phyloP scores from a whole-genome alignment of 345 rosid species.

The Viola odorata region DNA sequence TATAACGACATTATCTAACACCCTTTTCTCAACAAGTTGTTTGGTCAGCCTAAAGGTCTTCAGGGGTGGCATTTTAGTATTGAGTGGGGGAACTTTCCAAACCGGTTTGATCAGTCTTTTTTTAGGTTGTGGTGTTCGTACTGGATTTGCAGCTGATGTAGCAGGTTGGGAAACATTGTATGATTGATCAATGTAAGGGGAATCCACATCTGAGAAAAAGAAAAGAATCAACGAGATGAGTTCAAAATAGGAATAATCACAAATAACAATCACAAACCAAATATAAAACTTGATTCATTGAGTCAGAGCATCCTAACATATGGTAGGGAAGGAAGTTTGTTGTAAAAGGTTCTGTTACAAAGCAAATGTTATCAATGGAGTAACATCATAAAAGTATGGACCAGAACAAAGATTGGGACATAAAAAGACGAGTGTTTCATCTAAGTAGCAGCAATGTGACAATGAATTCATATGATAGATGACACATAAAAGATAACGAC shows the following conservation, averaged over 20 bases:
- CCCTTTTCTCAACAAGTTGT: conserved; percentile 63
- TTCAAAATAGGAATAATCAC: neutral
- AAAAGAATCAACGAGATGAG: conserved; percentile 8
- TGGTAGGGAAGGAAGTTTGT: too few relatives aligned
- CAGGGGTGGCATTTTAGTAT: conserved; percentile 74
- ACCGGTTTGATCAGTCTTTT: conserved; percentile 36
- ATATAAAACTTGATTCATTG: too few relatives aligned
- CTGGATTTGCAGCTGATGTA: conserved; percentile 17
- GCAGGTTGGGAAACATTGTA: conserved; percentile 34
- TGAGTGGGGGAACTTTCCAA: conserved; percentile 65
- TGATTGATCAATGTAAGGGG: conserved; percentile 21
- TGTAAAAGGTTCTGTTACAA: too few relatives aligned
- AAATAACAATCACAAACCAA: neutral
- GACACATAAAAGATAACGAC: too few relatives aligned
- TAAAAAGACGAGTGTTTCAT: too few relatives aligned
- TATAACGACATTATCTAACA: conserved; percentile 59
- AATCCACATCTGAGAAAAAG: conserved; percentile 32
- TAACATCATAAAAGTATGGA: too few relatives aligned
- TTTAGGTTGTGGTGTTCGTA: conserved; percentile 24
- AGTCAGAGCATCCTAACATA: too few relatives aligned
- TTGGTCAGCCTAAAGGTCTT: conserved; percentile 64
- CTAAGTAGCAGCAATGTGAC: too few relatives aligned
- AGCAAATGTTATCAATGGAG: too few relatives aligned
- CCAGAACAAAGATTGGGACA: too few relatives aligned
- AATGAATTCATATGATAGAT: too few relatives aligned